Base-by-base conservation (phyloP, 192 early-diverging fungal genomes). In the Coemansia sp. region DNA sequence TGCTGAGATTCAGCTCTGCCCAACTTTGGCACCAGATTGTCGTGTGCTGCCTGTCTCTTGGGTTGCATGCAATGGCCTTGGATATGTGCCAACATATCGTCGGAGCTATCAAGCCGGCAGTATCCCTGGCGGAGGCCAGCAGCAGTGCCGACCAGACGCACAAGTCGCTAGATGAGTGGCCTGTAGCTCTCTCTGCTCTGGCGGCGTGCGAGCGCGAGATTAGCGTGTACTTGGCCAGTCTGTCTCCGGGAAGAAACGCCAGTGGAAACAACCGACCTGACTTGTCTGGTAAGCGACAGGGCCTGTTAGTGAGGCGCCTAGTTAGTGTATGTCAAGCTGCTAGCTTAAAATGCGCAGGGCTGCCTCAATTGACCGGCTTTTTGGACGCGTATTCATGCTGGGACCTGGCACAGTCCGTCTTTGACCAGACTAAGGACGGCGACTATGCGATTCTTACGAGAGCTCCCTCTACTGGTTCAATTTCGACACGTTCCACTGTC, bases 401-500 rank as follows among this genome's bases (percentile, higher is more conserved):
- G 81, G 69, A 74, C 66, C 34, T 83, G 36, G 73, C 77, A 3
- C 59, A 42, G n/a, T 17, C 62, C 13, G 62, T 83, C 0, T 75
- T 78, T 50, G 66, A 62, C 27, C 72, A 83, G 39, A 83, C 81
- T 11, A 64, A 69, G 1, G 81, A 72, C 39, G 81, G 81, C 42
- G 81, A 83, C 64, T 83, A 73, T 78, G 76, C 81, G 5, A 36
- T 59, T 5, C 63, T 83, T 56, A 78, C 81, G 4, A 59, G 45
- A 14, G 4, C 27, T 10, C 71, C 16, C 44, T n/a, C 63, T 31
- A 31, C 59, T 13, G 54, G 27, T 24, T 34, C 31, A 4, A 1
- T 14, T 7, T 57, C 16, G 16, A 33, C 54, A 3, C 54, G 6
- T 33, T 14, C 31, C 33, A 13, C 54, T 57, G 54, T 34, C 54